These are phyloP conservation scores for Rhodotorula glutinis DNA, from an alignment of 1,284 basidiomycete species.

Conservation along the genomic window DNA sequence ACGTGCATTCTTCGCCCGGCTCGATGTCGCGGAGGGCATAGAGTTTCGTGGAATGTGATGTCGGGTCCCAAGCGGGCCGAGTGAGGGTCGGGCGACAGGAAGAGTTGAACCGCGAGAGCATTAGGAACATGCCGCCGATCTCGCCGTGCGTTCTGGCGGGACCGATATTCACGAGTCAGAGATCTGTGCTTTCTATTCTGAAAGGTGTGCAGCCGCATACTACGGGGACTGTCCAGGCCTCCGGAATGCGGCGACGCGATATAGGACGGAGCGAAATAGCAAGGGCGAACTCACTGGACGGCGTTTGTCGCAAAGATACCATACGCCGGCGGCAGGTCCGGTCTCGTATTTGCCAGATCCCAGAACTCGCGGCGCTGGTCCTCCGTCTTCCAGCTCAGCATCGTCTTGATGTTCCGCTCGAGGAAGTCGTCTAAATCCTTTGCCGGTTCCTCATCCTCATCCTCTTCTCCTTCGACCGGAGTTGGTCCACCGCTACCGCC, in stretches of 20 bases:
- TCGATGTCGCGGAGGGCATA: conserved; percentile 36
- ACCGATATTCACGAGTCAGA: background rate
- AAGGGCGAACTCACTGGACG: conserved; percentile 21
- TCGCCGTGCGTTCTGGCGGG: conserved; percentile 26
- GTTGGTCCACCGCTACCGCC: conserved; percentile 26
- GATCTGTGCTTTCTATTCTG: no score
- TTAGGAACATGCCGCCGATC: conserved; percentile 40
- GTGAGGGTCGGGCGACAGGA: conserved; percentile 39
- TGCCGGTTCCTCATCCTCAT: conserved; percentile 14
- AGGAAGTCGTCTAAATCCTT: conserved; percentile 30
- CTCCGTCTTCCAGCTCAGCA: conserved; percentile 19
- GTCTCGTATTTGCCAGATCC: conserved; percentile 38
- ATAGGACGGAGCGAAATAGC: background rate
- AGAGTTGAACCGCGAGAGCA: conserved; percentile 40
- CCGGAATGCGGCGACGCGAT: no score
- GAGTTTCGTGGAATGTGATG: conserved; percentile 15
- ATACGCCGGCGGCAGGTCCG: conserved; percentile 34
- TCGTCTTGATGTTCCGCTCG: conserved; percentile 21
- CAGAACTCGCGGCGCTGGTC: conserved; percentile 27
- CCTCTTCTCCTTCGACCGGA: conserved; percentile 31
- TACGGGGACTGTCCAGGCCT: no score
- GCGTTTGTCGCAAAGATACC: conserved; percentile 43
- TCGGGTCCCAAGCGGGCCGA: conserved; percentile 33
- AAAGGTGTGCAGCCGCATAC: no score
- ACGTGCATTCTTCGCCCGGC: conserved; percentile 37